Percentiles rank a stretch among this genome's conserved stretches.
Conservation (phyloP, 495 filamentous ascomycete species). For the Penicillium alfredii region DNA sequence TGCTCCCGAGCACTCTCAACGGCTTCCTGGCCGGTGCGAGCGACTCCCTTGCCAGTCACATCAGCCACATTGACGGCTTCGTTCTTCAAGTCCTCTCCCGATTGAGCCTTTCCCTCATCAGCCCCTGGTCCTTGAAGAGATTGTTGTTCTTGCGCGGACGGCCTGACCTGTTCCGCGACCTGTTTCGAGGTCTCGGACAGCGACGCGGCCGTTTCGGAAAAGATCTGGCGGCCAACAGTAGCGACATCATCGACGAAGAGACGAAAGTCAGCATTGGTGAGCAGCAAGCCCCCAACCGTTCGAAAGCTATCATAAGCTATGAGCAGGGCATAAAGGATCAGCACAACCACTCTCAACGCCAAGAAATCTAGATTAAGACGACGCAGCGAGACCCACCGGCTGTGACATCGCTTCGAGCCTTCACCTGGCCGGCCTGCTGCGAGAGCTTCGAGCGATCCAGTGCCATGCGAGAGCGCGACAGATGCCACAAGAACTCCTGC, state of each 20-base stretch:
- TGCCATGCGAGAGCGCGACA: constrained; percentile 62
- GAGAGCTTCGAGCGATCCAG: constrained; percentile 64
- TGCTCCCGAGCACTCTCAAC: constrained; percentile 63
- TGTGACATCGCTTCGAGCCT: constrained; percentile 67
- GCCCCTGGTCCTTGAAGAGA: constrained; percentile 51
- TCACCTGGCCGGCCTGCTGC: constrained; percentile 55
- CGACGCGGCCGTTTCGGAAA: constrained; percentile 77
- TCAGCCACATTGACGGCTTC: constrained; percentile 59
- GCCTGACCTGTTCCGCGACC: constrained; percentile 64
- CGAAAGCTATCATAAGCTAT: constrained; percentile 76
- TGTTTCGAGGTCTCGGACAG: constrained; percentile 66
- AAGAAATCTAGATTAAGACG: too few relatives aligned
- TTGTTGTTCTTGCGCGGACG: constrained; percentile 54
- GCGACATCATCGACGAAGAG: constrained; percentile 79
- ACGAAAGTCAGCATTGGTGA: constrained; percentile 88
- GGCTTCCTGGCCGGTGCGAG: constrained; percentile 59
- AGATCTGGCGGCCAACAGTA: constrained; percentile 74
- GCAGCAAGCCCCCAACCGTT: constrained; percentile 73
- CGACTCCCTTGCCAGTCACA: constrained; percentile 56
- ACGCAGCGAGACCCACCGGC: constrained; percentile 54
- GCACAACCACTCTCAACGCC: too few relatives aligned
- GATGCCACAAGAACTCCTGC: constrained; percentile 86
- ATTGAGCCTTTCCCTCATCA: constrained; percentile 48
- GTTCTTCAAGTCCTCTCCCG: constrained; percentile 53
- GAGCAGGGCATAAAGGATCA: too few relatives aligned